These are phyloP conservation scores for Pseudogymnoascus sp. DNA, from an alignment of 2,329 filamentous ascomycete genomes.

Conservation along the genomic window DNA sequence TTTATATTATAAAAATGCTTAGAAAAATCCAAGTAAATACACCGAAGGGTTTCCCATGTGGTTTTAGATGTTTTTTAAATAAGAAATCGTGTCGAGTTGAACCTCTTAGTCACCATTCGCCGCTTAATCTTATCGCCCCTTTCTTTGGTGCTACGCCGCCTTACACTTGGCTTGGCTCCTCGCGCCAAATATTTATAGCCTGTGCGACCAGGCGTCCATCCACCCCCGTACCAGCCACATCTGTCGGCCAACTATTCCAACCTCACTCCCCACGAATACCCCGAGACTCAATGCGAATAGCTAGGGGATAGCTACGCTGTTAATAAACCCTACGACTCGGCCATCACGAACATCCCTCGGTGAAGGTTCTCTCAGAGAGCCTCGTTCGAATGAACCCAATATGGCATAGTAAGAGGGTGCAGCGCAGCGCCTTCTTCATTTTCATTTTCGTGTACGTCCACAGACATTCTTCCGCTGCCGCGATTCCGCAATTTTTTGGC, in stretches of 20 bases:
- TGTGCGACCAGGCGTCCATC: not conserved
- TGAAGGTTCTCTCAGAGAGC: not conserved
- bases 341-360: not conserved
- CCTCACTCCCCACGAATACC: not conserved
- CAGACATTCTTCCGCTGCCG: no score
- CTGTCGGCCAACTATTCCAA: not conserved
- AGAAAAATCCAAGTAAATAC: not conserved
- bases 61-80: no score
- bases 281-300: not conserved
- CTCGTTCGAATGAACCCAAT: not conserved
- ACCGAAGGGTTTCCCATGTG: not conserved
- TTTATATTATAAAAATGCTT: not conserved
- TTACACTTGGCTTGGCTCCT: not conserved
- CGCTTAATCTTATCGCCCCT: constrained; percentile 2
- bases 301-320: not conserved
- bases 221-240: not conserved
- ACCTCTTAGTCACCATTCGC: not conserved
- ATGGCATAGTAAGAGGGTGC: constrained; percentile 12
- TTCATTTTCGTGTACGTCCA: constrained; percentile 10
- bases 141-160: not conserved
- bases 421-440: constrained; percentile 9
- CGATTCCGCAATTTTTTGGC: not conserved
- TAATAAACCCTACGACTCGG: not conserved
- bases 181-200: not conserved
- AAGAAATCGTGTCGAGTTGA: not conserved